A percentile compares a stretch with the other conserved stretches of the same genome.
Conservation (phyloP, 2,329 filamentous ascomycete species). For the Thelonectria blattea region DNA sequence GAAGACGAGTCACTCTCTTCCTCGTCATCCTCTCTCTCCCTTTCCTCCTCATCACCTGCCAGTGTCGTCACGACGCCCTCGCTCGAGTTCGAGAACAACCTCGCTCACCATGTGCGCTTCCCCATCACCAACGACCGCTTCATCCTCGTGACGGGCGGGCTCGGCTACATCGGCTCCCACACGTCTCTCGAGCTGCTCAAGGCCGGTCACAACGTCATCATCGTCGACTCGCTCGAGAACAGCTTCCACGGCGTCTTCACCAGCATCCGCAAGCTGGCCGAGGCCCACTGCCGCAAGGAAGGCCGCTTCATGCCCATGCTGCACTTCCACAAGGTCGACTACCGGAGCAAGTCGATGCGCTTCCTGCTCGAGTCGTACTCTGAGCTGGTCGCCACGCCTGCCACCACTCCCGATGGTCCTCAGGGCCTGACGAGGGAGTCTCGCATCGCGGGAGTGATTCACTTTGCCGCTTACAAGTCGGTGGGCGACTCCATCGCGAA, state of each 20-base stretch:
- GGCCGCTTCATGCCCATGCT: slow-evolving; percentile 33
- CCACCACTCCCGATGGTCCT: slow-evolving; percentile 17
- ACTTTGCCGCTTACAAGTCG: slow-evolving; percentile 72
- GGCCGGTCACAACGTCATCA: slow-evolving; percentile 59
- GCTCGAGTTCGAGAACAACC: neutral
- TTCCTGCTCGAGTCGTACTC: slow-evolving; percentile 46
- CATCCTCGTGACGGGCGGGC: slow-evolving; percentile 58
- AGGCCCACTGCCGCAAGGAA: slow-evolving; percentile 15
- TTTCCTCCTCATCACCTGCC: slow-evolving; percentile 1
- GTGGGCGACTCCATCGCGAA: slow-evolving; percentile 66
- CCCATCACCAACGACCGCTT: slow-evolving; percentile 28
- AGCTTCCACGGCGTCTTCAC: slow-evolving; percentile 39
- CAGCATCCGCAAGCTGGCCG: slow-evolving; percentile 21
- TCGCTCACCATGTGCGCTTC: neutral
- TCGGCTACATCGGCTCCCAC: slow-evolving; percentile 63
- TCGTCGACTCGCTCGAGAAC: slow-evolving; percentile 54
- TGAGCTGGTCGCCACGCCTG: slow-evolving; percentile 17
- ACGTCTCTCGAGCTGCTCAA: slow-evolving; percentile 60
- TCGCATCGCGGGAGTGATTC: slow-evolving; percentile 61
- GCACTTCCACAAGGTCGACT: slow-evolving; percentile 48
- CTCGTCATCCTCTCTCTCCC: slow-evolving; percentile 6
- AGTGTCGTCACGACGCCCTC: slow-evolving; percentile 7
- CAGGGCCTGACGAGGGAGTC: slow-evolving; percentile 18
- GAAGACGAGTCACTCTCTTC: slow-evolving; percentile 2
- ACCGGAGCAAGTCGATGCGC: slow-evolving; percentile 46